Base-by-base conservation (phyloP, 2,329 filamentous ascomycete species). In the Hypoxylon sp. region DNA sequence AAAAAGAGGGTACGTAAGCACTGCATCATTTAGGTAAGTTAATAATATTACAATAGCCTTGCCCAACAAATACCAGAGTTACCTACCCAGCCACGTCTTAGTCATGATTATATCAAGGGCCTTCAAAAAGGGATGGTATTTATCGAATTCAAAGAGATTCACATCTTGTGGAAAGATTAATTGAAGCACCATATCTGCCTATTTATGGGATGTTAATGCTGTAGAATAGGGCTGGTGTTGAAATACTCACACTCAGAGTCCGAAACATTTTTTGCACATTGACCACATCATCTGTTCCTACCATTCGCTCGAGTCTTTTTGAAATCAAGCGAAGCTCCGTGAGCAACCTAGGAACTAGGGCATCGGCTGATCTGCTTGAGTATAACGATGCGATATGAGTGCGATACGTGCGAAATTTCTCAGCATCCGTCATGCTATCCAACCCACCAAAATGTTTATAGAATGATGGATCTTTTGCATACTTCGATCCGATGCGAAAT, bases 21-120 rank as follows among this genome's bases (percentile, higher is more conserved):
- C 35, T 39, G n/a, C n/a, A 39, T 3, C n/a, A 39, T 13, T 11
- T 3, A 39, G 35, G 2, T 13, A 39, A 39, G 35, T 13, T 13
- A 39, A 39, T 11, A 5, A 39, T 6, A 2, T 13, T 39, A 39
- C 3, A 37, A 10, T 39, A 39, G 35, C 35, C 10, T 39, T 11
- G n/a, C 5, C n/a, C 10, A 39, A 9, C 5, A 39, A 9, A 13
- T 4, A 39, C 4, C n/a, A 13, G 14, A n/a, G 9, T 3, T 5
- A 39, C 35, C 10, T 13, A 39, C 35, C n/a, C 10, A 39, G 35
- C 35, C 35, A 39, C n/a, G 35, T 39, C 35, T 39, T 39, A 11
- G 35, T 39, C 35, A 39, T 39, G 35, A 39, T 39, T n/a, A 39
- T 39, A 39, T 39, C 35, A 11, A 39, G n/a, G n/a, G 35, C 35